Conservation (phyloP, 176 grass and related monocot species). For the Tillandsia leiboldiana region DNA sequence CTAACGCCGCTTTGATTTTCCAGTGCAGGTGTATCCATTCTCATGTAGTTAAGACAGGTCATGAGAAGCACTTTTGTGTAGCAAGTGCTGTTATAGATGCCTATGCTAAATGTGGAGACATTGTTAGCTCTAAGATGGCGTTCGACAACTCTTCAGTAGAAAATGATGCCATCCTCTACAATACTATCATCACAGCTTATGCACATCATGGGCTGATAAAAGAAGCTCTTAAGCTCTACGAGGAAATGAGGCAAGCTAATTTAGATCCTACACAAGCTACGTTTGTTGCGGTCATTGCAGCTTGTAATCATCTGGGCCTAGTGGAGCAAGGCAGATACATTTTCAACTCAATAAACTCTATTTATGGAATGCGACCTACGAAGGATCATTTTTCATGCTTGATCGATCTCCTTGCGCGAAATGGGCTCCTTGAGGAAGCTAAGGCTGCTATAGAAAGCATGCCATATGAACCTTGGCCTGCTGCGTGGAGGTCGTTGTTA, state of each 20-base stretch:
- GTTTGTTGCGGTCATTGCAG: slow-evolving; percentile 34
- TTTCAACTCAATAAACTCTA: slow-evolving; percentile 28
- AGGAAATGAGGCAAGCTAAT: slow-evolving; percentile 26
- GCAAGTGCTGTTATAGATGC: slow-evolving; percentile 41
- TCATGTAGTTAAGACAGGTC: slow-evolving; percentile 33
- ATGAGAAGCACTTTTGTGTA: slow-evolving; percentile 28
- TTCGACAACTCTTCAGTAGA: slow-evolving; percentile 15
- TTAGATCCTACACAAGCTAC: slow-evolving; percentile 44
- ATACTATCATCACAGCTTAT: slow-evolving; percentile 57
- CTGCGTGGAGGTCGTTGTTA: slow-evolving; percentile 47
- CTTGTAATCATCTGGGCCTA: slow-evolving; percentile 47
- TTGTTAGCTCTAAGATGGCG: slow-evolving; percentile 19
- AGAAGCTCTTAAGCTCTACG: slow-evolving; percentile 26
- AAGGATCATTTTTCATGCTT: slow-evolving; percentile 33
- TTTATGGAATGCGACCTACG: slow-evolving; percentile 27
- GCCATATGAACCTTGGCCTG: slow-evolving; percentile 45
- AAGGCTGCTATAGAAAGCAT: slow-evolving; percentile 33
- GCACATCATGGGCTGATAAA: slow-evolving; percentile 41
- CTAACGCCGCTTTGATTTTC: slow-evolving; percentile 34
- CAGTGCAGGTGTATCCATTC: slow-evolving; percentile 36
- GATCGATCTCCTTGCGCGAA: slow-evolving; percentile 45
- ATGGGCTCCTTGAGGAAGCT: slow-evolving; percentile 33
- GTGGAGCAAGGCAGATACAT: slow-evolving; percentile 35
- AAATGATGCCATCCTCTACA: slow-evolving; percentile 35
- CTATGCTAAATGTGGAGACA: slow-evolving; percentile 55